Evolutionary conservation across 495 filamentous ascomycete genomes (phyloP).

Genomic region (Clohesyomyces aquaticus): DNA sequence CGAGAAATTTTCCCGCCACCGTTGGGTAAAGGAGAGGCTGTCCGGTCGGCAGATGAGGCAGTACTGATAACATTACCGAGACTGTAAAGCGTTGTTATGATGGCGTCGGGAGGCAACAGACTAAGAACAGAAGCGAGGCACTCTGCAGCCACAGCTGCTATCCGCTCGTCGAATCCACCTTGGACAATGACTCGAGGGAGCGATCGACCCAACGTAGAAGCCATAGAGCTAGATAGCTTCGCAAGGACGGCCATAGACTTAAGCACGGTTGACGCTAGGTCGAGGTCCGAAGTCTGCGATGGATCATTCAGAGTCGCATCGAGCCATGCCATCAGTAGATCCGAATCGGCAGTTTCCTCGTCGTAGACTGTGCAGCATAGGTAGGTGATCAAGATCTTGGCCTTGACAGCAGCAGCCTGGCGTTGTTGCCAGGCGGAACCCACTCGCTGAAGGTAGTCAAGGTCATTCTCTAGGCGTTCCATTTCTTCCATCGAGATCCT

Average conservation of each 20-base stretch:
- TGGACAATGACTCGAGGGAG: conserved; percentile 84
- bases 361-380: conserved; percentile 81
- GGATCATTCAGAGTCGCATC: conserved; percentile 75
- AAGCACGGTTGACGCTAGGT: conserved; percentile 73
- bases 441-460: conserved; percentile 79
- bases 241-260: conserved; percentile 82
- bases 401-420: conserved; percentile 84
- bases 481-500: conserved; percentile 80
- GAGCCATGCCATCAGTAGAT: conserved; percentile 84
- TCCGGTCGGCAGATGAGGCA: conserved; percentile 49
- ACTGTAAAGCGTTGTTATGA: conserved; percentile 93
- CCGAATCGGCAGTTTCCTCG: conserved; percentile 76
- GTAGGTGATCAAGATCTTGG: conserved; percentile 76
- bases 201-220: conserved; percentile 76
- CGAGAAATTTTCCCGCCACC: conserved; percentile 23
- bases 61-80: conserved; percentile 90
- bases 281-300: conserved; percentile 76
- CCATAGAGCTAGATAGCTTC: conserved; percentile 68
- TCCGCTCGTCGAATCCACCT: conserved; percentile 64
- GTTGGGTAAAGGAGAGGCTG: conserved; percentile 40
- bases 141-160: conserved; percentile 73
- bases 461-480: conserved; percentile 80
- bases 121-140: conserved; percentile 79
- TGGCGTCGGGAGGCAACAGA: conserved; percentile 83
- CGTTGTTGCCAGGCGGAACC: conserved; percentile 85